Evolutionary conservation across 495 filamentous ascomycete genomes (phyloP), one percentile per base, ranked within the genome.

Genomic region (Durotheca rogersii): DNA sequence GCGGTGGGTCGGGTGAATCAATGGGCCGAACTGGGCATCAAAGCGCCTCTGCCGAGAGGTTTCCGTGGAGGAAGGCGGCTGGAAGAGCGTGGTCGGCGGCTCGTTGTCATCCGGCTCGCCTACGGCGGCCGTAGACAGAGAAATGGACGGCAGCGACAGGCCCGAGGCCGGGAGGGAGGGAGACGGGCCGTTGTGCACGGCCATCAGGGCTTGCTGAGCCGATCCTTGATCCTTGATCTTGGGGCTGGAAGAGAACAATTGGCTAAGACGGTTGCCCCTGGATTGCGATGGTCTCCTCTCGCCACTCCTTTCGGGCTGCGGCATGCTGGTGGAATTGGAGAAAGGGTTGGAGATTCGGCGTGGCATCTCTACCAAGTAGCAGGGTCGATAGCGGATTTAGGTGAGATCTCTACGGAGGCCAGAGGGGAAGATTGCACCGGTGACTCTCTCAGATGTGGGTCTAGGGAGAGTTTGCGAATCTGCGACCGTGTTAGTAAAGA

Each of bases 21-120:
- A 76, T 15, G 90, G 90, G 29, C 88, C 93, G 67, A 96, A 98
- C 67, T 96, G 89, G 23, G 94, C 88, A 69, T 96, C 87, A 61
- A 84, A 76, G 57, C 84, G 87, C 19, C 86, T 83, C 70, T 85
- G 75, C 45, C 79, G 79, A 33, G 82, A 81, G 29, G 84, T 81
- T 70, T 96, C 91, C 64, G 85, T 88, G 7, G 87, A 85, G n/a
- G 88, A 88, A 25, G 89, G 89, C 14, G 93, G 94, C 62, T 93
- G 79, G 69, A 96, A 97, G 19, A 98, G 79, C 2, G 90, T 95
- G 14, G 85, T 90, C 1, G 86, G 73, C 27, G 79, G 69, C 58
- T 72, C 86, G 62, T 93, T 87, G 59, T 79, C 83, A 48, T 79
- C 80, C 25, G 53, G 62, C 58, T 89, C 89, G 47, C 89, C 89